Evolutionary conservation across 1,139 yeast genomes (phyloP), one percentile per base, ranked within the genome.

Genomic region (Hyphopichia pseudoburtonii): DNA sequence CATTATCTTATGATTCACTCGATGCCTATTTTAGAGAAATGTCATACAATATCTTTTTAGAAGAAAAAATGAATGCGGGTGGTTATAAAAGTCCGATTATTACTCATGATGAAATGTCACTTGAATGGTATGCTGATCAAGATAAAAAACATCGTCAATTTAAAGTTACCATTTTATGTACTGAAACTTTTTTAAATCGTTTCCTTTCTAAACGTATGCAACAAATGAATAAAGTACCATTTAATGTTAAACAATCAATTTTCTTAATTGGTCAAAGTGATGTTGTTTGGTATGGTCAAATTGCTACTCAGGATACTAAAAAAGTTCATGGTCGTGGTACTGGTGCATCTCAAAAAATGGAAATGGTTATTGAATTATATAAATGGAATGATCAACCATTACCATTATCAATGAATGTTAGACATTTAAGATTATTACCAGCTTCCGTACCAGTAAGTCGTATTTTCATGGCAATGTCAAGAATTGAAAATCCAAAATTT

Each of bases 371-470:
- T 27, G 71, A 71, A 38, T 63, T 78, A 23, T 80, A 72, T 48
- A 64, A 69, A 9, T 82, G 88, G 88, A 80, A 80, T 48, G 57
- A 61, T 29, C 59, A 60, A 29, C 69, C 71, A 10, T 59, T 81
- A 37, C 87, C 86, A 37, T 61, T 34, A 45, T 37, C 55, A 39
- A 63, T 62, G 6, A 66, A 66, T 43, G 63, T 66, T 10, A 55
- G 62, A 39, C 49, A 52, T 37, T 62, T 79, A 45, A 76, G 74
- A 28, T 52, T 83, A 11, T 52, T 82, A 37, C 87, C 88, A 1
- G 80, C 81, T 10, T 76, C 84, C 6, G 75, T 79, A 5, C 84
- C 84, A 2, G 76, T 80, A 7, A 73, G 78, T 33, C 63, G 89
- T 54, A 79, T 80, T 3, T 64, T 82, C 51, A 70, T 73, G 47